Evolutionary conservation across 257 asterid species (phyloP).

Genomic region (Ballota nigra): DNA sequence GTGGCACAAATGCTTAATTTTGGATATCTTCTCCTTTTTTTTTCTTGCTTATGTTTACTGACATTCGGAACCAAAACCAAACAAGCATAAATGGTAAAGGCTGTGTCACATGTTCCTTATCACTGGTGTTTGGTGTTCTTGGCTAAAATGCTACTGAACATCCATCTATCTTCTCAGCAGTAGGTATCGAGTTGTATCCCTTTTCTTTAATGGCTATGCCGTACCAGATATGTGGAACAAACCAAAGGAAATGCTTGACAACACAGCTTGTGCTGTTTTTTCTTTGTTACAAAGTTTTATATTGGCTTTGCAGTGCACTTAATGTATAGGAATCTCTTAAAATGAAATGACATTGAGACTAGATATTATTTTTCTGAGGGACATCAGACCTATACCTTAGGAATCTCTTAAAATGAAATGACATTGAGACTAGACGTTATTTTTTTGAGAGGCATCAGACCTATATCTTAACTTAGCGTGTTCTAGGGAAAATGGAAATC

Average conservation of each 20-base stretch:
- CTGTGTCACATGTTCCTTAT: no score
- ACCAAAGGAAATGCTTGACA: no score
- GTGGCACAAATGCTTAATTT: constrained; percentile 27
- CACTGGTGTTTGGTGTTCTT: neutral
- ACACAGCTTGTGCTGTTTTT: no score
- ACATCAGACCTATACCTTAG: neutral
- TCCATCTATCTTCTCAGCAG: neutral
- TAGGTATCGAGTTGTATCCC: neutral
- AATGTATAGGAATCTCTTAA: neutral
- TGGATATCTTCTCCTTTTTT: constrained; percentile 3
- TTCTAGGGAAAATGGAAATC: neutral
- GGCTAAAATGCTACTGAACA: constrained; percentile 17
- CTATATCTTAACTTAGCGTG: neutral
- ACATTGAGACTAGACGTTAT: neutral
- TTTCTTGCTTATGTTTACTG: constrained; percentile 8
- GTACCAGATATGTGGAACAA: no score
- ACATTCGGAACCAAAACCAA: constrained; percentile 2
- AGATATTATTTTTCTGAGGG: neutral
- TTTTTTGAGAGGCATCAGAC: neutral
- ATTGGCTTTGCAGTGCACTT: no score
- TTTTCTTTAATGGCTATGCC: no score
- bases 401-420: neutral
- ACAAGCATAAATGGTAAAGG: constrained; percentile 15
- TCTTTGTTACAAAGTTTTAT: no score
- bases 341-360: neutral